Base-by-base conservation (phyloP, 441 rosid species). In the Pelargonium fulgidum region DNA sequence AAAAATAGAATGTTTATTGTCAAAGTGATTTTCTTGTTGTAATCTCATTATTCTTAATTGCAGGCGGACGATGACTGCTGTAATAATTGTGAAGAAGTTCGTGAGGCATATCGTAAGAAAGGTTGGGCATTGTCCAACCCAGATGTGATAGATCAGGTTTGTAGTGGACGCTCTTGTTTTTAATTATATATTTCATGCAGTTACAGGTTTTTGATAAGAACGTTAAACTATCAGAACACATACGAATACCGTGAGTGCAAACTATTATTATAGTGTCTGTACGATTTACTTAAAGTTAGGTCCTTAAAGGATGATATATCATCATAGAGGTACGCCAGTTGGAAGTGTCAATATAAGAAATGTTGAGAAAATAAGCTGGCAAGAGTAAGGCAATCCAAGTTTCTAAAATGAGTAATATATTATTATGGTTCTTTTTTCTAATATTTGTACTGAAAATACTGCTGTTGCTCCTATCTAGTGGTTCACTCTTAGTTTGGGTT, bases 51-150 rank as follows among this genome's bases (percentile, higher is more conserved):
- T 68, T 58, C 12, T 4, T 65, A 59, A 6, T 33, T 80, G 70
- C 78, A 89, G 97, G 8, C 93, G 6, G 98, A 89, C 81, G 97
- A 90, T 68, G 77, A 91, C 61, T 94, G 98, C 47, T 94, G 99
- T 73, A 92, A 92, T 81, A 70, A 84, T 64, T 92, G 99, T 68
- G 99, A 94, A 79, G 99, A 92, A 20, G 99, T 94, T 74, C 99
- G 89, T 73, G 98, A 89, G 80, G 97, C 98, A 74, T 94, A 94
- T 79, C 79, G 90, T 72, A 92, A 84, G 84, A 94, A 90, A 87
- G 99, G 99, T 41, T 92, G 99, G 99, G 94, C 87, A 0, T 24
- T 94, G 56, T 75, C 98, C 42, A 86, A 94, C 85, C 90, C 90
- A 2, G 94, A 89, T 79, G 12, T 78, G 65, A 80, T 95, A 61